A percentile compares a stretch with the other conserved stretches of the same genome.
These are phyloP conservation scores for Mycena latifolia DNA, from an alignment of 768 basidiomycete species.

Conservation along the genomic window DNA sequence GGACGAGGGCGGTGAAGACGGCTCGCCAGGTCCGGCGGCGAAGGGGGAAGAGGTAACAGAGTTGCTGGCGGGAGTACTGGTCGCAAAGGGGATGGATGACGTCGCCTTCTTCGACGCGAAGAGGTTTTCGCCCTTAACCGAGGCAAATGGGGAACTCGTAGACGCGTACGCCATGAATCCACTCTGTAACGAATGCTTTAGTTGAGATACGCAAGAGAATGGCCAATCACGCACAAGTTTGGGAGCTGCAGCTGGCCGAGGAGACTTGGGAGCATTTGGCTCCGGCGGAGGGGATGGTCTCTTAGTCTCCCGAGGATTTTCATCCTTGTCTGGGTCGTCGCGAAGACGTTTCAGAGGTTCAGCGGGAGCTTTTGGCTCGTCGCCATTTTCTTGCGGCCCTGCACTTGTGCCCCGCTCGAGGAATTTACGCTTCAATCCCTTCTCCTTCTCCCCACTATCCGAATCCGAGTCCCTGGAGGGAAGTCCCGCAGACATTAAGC, in stretches of 20 bases:
- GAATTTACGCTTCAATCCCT: conserved; percentile 78
- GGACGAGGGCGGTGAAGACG: conserved; percentile 34
- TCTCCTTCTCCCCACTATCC: conserved; percentile 65
- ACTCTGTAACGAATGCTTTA: conserved; percentile 51
- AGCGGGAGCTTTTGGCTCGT: conserved; percentile 22
- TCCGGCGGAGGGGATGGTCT: conserved; percentile 80
- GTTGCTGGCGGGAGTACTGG: conserved; percentile 41
- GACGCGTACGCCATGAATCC: conserved; percentile 89
- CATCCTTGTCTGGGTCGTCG: conserved; percentile 44
- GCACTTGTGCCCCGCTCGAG: conserved; percentile 76
- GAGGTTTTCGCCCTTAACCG: conserved; percentile 76
- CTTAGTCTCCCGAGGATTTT: conserved; percentile 38
- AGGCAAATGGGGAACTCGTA: conserved; percentile 77
- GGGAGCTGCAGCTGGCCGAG: conserved; percentile 50
- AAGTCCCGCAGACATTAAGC: conserved; percentile 19
- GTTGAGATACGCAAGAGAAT: conserved; percentile 26
- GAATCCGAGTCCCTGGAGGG: conserved; percentile 50
- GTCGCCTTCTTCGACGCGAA: conserved; percentile 57
- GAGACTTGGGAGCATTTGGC: conserved; percentile 49
- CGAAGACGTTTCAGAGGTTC: conserved; percentile 36
- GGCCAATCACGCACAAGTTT: conserved; percentile 59
- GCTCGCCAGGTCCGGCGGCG: conserved; percentile 25
- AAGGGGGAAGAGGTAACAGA: conserved; percentile 34
- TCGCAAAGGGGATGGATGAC: conserved; percentile 43
- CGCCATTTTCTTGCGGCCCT: conserved; percentile 54